These are phyloP conservation scores for Fusarium multiceps DNA, from an alignment of 2,329 filamentous ascomycete species.

Conservation along the genomic window DNA sequence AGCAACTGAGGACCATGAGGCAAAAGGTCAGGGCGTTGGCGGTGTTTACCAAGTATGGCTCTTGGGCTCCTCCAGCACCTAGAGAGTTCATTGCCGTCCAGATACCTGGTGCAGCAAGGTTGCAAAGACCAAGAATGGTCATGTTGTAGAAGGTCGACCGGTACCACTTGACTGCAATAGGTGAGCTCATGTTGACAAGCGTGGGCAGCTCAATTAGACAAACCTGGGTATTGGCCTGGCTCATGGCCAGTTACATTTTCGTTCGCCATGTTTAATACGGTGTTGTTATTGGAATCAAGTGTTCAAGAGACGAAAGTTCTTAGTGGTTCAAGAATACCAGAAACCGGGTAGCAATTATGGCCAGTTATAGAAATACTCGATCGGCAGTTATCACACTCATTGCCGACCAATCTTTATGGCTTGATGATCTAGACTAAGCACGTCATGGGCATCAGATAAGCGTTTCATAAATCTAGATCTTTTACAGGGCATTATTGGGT, in stretches of 20 bases:
- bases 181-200: neutral
- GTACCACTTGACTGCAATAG: slow-evolving; percentile 71
- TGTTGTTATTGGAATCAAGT: neutral
- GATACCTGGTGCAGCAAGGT: slow-evolving; percentile 76
- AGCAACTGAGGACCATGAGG: slow-evolving; percentile 78
- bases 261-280: neutral
- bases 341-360: neutral
- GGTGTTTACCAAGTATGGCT: slow-evolving; percentile 67
- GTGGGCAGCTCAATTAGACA: neutral
- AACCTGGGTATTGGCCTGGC: neutral
- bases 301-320: neutral
- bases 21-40: slow-evolving; percentile 79
- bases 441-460: neutral
- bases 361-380: neutral
- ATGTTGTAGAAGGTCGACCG: slow-evolving; percentile 79
- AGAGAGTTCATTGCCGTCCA: slow-evolving; percentile 81
- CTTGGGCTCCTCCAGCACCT: slow-evolving; percentile 75
- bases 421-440: neutral
- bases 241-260: neutral
- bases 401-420: neutral
- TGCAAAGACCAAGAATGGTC: slow-evolving; percentile 76
- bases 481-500: too few relatives aligned
- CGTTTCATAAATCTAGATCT: accelerated
- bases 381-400: neutral
- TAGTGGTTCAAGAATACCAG: neutral